These are phyloP conservation scores for Sporisorium iseilematis-ciliati DNA, from an alignment of 1,284 basidiomycete species.

Conservation along the genomic window DNA sequence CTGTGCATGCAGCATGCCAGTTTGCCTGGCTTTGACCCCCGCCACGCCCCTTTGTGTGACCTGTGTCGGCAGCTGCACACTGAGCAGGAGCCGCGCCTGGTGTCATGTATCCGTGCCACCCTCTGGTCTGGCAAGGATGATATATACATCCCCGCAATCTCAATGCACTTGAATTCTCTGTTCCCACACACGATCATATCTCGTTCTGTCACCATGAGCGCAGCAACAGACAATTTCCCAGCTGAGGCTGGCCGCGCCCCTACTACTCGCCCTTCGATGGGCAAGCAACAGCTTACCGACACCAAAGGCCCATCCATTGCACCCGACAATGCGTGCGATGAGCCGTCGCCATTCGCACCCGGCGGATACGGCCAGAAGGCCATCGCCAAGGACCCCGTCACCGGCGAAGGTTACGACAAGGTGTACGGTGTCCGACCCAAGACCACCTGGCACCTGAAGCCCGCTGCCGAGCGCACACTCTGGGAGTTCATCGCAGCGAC, in stretches of 20 bases:
- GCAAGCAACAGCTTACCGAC: conserved; percentile 52
- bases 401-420: conserved; percentile 59
- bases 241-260: conserved; percentile 43
- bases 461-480: conserved; percentile 44
- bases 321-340: conserved; percentile 63
- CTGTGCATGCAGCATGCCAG: neutral
- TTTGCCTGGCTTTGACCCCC: neutral
- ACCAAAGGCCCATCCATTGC: conserved; percentile 49
- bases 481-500: conserved; percentile 62
- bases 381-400: conserved; percentile 53
- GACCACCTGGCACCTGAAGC: conserved; percentile 65
- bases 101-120: neutral
- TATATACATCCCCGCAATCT: conserved; percentile 36
- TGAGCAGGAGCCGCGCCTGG: neutral
- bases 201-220: conserved; percentile 26
- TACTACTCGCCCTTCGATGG: conserved; percentile 40
- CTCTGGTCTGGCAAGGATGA: neutral
- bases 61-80: neutral
- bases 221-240: conserved; percentile 25
- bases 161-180: too few species aligned
- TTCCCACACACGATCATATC: neutral
- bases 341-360: conserved; percentile 59
- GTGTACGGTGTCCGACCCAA: conserved; percentile 65
- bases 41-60: neutral
- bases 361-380: conserved; percentile 58